Evolutionary conservation across 768 basidiomycete species (phyloP).

Genomic region (Piloderma croceum): DNA sequence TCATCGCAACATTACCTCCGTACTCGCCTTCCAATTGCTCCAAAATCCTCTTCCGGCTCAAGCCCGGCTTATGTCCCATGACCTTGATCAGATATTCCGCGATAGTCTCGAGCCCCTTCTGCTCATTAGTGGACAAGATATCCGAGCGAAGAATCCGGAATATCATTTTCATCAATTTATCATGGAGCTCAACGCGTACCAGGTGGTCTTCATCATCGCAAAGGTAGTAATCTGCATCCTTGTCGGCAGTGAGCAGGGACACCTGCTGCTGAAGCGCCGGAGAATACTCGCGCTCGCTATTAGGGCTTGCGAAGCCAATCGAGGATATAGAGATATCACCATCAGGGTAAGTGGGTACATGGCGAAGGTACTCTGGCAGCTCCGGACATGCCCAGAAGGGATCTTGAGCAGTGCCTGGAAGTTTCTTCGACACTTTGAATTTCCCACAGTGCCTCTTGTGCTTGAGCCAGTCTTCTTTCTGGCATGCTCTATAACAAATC

Average conservation of each 20-base stretch:
- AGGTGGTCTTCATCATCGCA: conserved; percentile 13
- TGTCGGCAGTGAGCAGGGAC: conserved; percentile 13
- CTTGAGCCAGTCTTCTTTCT: conserved; percentile 12
- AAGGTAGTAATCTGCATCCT: conserved; percentile 15
- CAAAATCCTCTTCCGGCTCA: conserved; percentile 13
- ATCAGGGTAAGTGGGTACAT: neutral
- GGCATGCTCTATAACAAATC: conserved; percentile 10
- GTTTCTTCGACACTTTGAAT: conserved; percentile 13
- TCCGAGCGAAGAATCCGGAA: conserved; percentile 11
- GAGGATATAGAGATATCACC: conserved; percentile 2
- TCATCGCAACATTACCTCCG: conserved; percentile 3
- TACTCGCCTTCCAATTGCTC: conserved; percentile 12
- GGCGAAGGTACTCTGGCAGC: conserved; percentile 3
- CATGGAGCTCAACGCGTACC: conserved; percentile 10
- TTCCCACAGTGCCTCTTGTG: conserved; percentile 18
- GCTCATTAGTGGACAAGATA: conserved; percentile 3
- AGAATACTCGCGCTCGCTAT: conserved; percentile 7
- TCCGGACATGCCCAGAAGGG: conserved; percentile 7
- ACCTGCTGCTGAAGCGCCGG: conserved; percentile 16
- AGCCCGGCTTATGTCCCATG: conserved; percentile 12
- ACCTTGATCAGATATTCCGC: conserved; percentile 15
- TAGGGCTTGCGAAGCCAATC: conserved; percentile 8
- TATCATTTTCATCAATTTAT: conserved; percentile 8
- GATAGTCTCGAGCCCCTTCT: conserved; percentile 5
- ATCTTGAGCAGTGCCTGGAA: conserved; percentile 16